Evolutionary conservation across 2,329 filamentous ascomycete genomes (phyloP), one percentile per base, ranked within the genome.

Genomic region (Colletotrichum sp.): DNA sequence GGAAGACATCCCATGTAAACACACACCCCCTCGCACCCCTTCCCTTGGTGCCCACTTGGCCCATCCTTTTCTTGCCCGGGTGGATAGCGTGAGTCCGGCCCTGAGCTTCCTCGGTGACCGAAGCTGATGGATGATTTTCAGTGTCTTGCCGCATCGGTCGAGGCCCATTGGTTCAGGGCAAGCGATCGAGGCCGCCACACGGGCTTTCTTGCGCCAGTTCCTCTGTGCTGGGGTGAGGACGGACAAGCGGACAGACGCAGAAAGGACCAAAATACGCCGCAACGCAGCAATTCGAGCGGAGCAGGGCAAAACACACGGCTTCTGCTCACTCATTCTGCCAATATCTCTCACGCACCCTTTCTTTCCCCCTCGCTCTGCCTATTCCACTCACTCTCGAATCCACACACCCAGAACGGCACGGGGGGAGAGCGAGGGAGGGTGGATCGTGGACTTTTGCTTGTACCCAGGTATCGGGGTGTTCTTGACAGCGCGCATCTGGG

Each of bases 61-160:
- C 52, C 71, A 77, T 77, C 68, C 72, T 72, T 69, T 76, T 73
- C 64, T 64, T 75, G 75, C 73, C 73, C 64, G 73, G 78, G 55
- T 74, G 77, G 72, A 79, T 79, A 79, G 80, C 78, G 79, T 78
- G 71, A 74, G 83, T 83, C 85, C 85, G 85, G 84, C 77, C 79
- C 80, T 82, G 80, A 79, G 81, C 79, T 78, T 77, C 79, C 80
- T 87, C 86, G 86, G 86, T 85, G 80, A 86, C 86, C 86, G 86
- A 87, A 86, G 81, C 80, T 82, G 80, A 81, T 83, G 81, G 81
- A 77, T 78, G 80, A 84, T 83, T 80, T 81, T 81, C 82, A 81
- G 81, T 78, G 82, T 79, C 79, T 82, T 84, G 80, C 84, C 83
- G 80, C 77, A 83, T 84, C 82, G 78, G 83, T 83, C 63, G 69